Evolutionary conservation across 305 asterid genomes (phyloP).

Genomic region (Rubia peregrina): DNA sequence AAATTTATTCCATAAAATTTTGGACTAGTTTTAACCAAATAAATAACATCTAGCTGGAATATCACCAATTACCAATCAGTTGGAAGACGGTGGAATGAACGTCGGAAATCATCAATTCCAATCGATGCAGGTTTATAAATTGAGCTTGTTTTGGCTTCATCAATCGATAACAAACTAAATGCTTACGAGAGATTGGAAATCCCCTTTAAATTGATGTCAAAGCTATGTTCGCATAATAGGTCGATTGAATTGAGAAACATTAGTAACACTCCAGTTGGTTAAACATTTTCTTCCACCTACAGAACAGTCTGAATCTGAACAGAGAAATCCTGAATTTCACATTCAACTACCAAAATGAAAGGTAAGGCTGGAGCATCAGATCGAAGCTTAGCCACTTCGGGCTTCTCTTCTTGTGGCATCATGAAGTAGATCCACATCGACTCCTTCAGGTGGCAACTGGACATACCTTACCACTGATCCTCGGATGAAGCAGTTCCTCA

Average conservation of each 20-base stretch:
- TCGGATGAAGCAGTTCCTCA: conserved; percentile 94
- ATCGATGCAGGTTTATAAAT: not conserved
- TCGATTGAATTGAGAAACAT: not conserved
- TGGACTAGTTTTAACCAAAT: too few relatives aligned
- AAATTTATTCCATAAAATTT: too few relatives aligned
- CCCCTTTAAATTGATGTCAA: too few relatives aligned
- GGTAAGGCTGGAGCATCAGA: not conserved
- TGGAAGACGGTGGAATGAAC: not conserved
- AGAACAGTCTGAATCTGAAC: not conserved
- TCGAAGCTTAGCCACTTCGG: conserved; percentile 51
- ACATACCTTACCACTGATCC: conserved; percentile 96
- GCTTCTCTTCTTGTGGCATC: conserved; percentile 99
- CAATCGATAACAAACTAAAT: not conserved
- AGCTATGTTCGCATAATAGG: not conserved
- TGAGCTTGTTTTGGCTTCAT: not conserved
- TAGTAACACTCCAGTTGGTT: not conserved
- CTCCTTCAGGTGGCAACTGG: conserved; percentile 97
- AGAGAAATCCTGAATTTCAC: not conserved
- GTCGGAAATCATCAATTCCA: not conserved
- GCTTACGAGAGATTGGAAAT: not conserved
- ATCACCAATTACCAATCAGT: too few relatives aligned
- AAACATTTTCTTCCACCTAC: not conserved
- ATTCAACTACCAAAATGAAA: not conserved
- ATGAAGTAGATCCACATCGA: conserved; percentile 87
- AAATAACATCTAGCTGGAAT: too few relatives aligned